phyloP scores from a whole-genome alignment of 2,329 filamentous ascomycete genomes.

The Fusarium algeriense region DNA sequence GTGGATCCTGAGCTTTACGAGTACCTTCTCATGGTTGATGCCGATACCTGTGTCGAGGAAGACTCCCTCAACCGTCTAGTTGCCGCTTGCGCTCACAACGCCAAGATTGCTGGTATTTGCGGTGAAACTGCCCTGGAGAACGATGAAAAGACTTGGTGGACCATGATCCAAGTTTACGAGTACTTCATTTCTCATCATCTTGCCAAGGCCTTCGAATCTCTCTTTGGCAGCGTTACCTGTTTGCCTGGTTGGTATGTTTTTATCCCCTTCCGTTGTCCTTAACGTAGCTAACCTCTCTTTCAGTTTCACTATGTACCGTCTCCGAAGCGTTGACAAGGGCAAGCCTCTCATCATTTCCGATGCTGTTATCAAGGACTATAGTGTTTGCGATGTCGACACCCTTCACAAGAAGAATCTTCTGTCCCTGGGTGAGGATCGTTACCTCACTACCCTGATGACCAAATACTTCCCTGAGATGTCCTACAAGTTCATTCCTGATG shows the following conservation, averaged over 20 bases:
- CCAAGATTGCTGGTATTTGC: constrained; percentile 97
- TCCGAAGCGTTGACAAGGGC: constrained; percentile 92
- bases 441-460: constrained; percentile 96
- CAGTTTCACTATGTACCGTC: constrained; percentile 99
- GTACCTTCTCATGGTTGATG: constrained; percentile 97
- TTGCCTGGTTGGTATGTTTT: constrained; percentile 93
- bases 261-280: not conserved
- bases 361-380: constrained; percentile 87
- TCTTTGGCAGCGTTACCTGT: constrained; percentile 98
- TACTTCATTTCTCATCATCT: constrained; percentile 99
- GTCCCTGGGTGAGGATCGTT: constrained; percentile 96
- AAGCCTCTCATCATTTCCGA: constrained; percentile 95
- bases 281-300: constrained; percentile 46
- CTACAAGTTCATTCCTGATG: constrained; percentile 95
- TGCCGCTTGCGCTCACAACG: constrained; percentile 90
- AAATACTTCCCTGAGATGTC: constrained; percentile 97
- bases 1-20: constrained; percentile 98
- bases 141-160: constrained; percentile 96
- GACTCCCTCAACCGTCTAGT: constrained; percentile 94
- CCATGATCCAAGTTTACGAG: constrained; percentile 99
- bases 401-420: constrained; percentile 97
- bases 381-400: constrained; percentile 89
- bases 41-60: constrained; percentile 92
- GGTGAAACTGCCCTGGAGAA: constrained; percentile 97
- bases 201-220: constrained; percentile 95